Evolutionary conservation across 139 green algal genomes (phyloP).

Genomic region (Nannochloris sp.): DNA sequence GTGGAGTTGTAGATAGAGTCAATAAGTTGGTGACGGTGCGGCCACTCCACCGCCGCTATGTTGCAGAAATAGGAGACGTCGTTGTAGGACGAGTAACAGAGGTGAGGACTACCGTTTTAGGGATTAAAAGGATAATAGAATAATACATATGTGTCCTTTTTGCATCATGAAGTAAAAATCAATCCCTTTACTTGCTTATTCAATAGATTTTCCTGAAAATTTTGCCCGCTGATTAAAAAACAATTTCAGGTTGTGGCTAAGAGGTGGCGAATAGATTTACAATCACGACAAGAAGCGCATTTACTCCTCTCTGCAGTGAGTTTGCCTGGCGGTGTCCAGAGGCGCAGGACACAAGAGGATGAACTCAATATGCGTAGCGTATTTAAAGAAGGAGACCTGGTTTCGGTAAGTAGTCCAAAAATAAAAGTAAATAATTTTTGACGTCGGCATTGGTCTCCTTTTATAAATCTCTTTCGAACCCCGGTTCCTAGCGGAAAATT

Average conservation of each 20-base stretch:
- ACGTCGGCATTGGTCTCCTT: too few relatives aligned
- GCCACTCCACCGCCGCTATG: conserved; percentile 48
- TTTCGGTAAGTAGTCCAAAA: conserved; percentile 54
- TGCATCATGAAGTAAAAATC: too few relatives aligned
- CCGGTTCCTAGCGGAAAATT: too few relatives aligned
- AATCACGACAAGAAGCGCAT: conserved; percentile 46
- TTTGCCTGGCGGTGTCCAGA: conserved; percentile 69
- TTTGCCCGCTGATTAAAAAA: background rate
- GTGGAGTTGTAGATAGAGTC: conserved; percentile 62
- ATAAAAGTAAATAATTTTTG: too few relatives aligned
- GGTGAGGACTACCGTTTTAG: too few relatives aligned
- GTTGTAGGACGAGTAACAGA: conserved; percentile 72
- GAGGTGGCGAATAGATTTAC: conserved; percentile 76
- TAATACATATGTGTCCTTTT: too few relatives aligned
- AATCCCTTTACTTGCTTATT: conserved; percentile 1
- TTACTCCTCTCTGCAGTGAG: conserved; percentile 82
- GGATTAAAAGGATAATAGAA: too few relatives aligned
- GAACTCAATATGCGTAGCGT: conserved; percentile 82
- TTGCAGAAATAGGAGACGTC: conserved; percentile 70
- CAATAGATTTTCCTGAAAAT: background rate
- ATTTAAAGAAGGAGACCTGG: conserved; percentile 75
- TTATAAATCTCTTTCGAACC: too few relatives aligned
- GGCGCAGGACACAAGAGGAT: conserved; percentile 78
- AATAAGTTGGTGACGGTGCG: conserved; percentile 78
- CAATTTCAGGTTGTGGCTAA: conserved; percentile 55